Conservation (phyloP, 1,284 basidiomycete genomes). For the Papiliotrema flavescens region DNA sequence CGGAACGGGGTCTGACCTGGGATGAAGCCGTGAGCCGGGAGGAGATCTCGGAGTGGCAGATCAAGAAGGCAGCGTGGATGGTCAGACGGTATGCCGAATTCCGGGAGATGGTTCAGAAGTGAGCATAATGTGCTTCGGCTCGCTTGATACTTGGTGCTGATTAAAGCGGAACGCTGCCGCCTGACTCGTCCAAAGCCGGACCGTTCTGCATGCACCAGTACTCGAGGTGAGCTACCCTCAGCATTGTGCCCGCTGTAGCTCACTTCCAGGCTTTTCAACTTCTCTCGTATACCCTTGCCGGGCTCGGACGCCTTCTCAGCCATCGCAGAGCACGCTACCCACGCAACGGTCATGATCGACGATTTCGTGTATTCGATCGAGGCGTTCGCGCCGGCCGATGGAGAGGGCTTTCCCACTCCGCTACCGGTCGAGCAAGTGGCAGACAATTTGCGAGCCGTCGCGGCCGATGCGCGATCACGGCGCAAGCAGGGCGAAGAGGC, state of each 20-base stretch:
- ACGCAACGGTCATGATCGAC: slow-evolving; percentile 69
- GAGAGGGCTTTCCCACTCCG: slow-evolving; percentile 35
- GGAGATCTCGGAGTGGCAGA: slow-evolving; percentile 74
- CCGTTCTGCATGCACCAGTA: slow-evolving; percentile 60
- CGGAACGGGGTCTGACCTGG: slow-evolving; percentile 40
- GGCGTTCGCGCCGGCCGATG: slow-evolving; percentile 55
- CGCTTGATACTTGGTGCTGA: no score
- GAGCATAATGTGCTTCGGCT: no score
- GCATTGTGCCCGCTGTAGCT: slow-evolving; percentile 6
- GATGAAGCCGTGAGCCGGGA: slow-evolving; percentile 41
- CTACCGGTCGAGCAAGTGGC: slow-evolving; percentile 61
- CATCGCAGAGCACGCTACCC: slow-evolving; percentile 56
- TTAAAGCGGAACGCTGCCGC: slow-evolving; percentile 56
- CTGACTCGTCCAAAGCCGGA: slow-evolving; percentile 55
- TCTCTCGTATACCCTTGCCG: slow-evolving; percentile 65
- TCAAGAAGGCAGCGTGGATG: slow-evolving; percentile 81
- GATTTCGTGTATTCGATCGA: slow-evolving; percentile 80
- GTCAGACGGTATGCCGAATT: slow-evolving; percentile 72
- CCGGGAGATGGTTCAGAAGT: slow-evolving; percentile 58
- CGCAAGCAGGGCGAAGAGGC: slow-evolving; percentile 58
- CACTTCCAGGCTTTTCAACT: slow-evolving; percentile 63
- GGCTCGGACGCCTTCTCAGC: slow-evolving; percentile 62
- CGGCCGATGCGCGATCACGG: slow-evolving; percentile 63
- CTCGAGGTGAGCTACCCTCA: slow-evolving; percentile 47
- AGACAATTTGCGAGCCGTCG: slow-evolving; percentile 61